Conservation (phyloP, 75 land plant species). For the Selaginella tamariscina region DNA sequence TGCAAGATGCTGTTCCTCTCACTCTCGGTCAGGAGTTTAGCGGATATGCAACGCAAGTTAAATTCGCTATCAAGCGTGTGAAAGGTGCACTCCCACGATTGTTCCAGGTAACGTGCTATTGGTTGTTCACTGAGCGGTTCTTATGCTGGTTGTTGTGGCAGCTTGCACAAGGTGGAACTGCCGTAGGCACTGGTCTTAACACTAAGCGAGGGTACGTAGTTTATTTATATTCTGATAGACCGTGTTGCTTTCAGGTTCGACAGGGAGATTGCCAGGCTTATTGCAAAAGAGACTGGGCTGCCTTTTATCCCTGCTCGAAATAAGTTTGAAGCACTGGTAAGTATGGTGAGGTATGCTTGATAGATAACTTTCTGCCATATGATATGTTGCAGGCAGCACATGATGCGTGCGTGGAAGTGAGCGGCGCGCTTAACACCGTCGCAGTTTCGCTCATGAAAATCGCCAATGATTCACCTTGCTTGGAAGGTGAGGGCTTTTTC, state of each 20-base stretch:
- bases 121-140: neutral
- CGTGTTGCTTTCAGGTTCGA: slow-evolving; percentile 52
- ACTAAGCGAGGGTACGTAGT: slow-evolving; percentile 71
- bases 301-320: slow-evolving; percentile 94
- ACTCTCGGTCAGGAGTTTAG: slow-evolving; percentile 97
- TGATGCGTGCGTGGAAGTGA: slow-evolving; percentile 96
- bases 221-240: neutral
- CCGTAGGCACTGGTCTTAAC: slow-evolving; percentile 96
- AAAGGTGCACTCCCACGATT: slow-evolving; percentile 65
- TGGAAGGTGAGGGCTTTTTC: slow-evolving; percentile 51
- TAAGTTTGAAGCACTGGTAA: slow-evolving; percentile 96
- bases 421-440: slow-evolving; percentile 91
- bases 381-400: slow-evolving; percentile 66
- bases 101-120: slow-evolving; percentile 51
- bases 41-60: slow-evolving; percentile 80
- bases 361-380: neutral
- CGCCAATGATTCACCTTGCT: slow-evolving; percentile 87
- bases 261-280: slow-evolving; percentile 80
- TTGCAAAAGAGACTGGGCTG: slow-evolving; percentile 74
- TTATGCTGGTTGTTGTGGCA: slow-evolving; percentile 24
- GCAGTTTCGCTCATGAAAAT: slow-evolving; percentile 87
- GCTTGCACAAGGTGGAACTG: slow-evolving; percentile 99
- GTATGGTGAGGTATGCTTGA: neutral
- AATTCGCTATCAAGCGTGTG: slow-evolving; percentile 81
- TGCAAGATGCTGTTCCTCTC: slow-evolving; percentile 93